Conservation (phyloP, 2,329 filamentous ascomycete species). For the Catunica adiposa region DNA sequence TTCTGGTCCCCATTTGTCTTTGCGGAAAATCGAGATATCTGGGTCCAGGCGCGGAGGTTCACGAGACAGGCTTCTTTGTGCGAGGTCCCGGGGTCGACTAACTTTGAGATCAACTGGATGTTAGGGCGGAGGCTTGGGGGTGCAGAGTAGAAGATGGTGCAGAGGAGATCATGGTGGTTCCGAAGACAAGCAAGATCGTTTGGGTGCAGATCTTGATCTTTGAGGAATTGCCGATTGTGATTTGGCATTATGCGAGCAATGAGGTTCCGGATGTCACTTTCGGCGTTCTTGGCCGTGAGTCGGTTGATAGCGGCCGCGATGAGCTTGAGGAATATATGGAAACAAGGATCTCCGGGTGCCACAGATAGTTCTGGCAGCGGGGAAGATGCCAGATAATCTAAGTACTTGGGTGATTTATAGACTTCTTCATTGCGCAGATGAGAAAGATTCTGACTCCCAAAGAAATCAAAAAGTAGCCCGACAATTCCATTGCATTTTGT, state of each 20-base stretch:
- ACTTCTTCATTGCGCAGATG: constrained; percentile 50
- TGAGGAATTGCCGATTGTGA: constrained; percentile 46
- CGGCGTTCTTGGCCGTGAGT: constrained; percentile 27
- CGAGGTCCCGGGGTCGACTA: constrained; percentile 42
- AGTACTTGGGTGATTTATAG: constrained; percentile 42
- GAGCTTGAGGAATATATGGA: constrained; percentile 51
- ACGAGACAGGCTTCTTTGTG: constrained; percentile 52
- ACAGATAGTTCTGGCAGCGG: constrained; percentile 33
- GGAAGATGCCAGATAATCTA: constrained; percentile 33
- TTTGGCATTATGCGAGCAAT: constrained; percentile 47
- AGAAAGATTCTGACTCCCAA: constrained; percentile 42
- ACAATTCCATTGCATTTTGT: constrained; percentile 38
- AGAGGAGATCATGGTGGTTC: constrained; percentile 53
- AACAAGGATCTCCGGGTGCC: constrained; percentile 42
- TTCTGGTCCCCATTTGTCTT: constrained; percentile 28
- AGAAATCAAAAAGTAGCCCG: constrained; percentile 50
- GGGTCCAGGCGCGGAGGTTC: constrained; percentile 45
- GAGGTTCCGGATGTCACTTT: constrained; percentile 45
- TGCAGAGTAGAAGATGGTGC: constrained; percentile 48
- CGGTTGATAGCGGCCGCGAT: constrained; percentile 40
- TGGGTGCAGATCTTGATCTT: constrained; percentile 42
- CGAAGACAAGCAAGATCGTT: constrained; percentile 46
- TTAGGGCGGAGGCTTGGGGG: constrained; percentile 37
- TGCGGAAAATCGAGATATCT: constrained; percentile 43
- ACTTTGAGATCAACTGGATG: constrained; percentile 37